Conservation (phyloP, 2,329 filamentous ascomycete species). For the Scytalidium lignicola region DNA sequence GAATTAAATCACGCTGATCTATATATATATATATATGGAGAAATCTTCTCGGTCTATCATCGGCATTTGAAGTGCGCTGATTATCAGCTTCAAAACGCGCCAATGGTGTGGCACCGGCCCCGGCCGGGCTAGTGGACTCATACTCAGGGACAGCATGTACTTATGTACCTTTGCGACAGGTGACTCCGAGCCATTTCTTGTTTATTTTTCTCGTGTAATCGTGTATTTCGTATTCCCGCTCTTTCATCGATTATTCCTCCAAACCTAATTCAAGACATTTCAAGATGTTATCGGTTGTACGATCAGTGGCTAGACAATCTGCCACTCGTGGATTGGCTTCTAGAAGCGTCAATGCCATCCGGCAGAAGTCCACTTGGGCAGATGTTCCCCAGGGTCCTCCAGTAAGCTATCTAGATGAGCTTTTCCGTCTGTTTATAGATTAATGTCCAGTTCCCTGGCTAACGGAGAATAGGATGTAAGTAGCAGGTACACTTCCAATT, state of each 20-base stretch:
- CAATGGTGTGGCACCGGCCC: not conserved
- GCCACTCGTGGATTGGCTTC: slow-evolving; percentile 19
- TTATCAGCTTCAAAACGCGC: not conserved
- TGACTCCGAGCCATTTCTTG: not conserved
- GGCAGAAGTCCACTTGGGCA: slow-evolving; percentile 69
- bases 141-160: not conserved
- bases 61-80: not conserved
- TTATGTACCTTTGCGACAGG: not conserved
- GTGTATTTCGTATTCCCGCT: not conserved
- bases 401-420: slow-evolving; percentile 49
- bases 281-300: slow-evolving; percentile 53
- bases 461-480: slow-evolving; percentile 31
- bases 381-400: slow-evolving; percentile 91
- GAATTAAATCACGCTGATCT: too few species aligned
- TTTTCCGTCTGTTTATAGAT: too few species aligned
- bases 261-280: not conserved
- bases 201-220: not conserved
- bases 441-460: too few species aligned
- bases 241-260: not conserved
- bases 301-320: slow-evolving; percentile 47
- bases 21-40: too few species aligned
- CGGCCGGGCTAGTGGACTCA: not conserved
- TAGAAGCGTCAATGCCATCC: slow-evolving; percentile 18
- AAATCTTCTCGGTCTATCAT: not conserved
- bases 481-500: slow-evolving; percentile 22